Percentiles rank a stretch among this genome's conserved stretches.
Evolutionary conservation across 331 rosid genomes (phyloP).

Genomic region (Phaseolus coccineus): DNA sequence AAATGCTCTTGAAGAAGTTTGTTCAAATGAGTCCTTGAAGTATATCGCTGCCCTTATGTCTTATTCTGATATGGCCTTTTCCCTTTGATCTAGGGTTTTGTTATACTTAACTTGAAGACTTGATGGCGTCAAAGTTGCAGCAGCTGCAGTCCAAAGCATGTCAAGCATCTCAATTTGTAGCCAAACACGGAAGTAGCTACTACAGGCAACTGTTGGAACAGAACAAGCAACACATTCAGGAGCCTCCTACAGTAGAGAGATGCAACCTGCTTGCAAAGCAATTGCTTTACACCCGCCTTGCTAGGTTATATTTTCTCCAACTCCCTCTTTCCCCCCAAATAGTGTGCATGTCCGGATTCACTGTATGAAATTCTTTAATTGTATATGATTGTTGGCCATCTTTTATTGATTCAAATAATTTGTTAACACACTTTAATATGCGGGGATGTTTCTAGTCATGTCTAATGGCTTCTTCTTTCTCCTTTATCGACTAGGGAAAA

Average conservation of each 20-base stretch:
- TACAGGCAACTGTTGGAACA: constrained; percentile 88
- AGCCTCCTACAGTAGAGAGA: constrained; percentile 87
- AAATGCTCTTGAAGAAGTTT: background rate
- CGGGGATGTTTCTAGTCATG: background rate
- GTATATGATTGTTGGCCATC: background rate
- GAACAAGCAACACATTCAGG: constrained; percentile 93
- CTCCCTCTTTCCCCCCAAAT: background rate
- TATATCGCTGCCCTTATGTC: background rate
- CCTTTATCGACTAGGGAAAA: constrained; percentile 1
- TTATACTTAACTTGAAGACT: constrained; percentile 41
- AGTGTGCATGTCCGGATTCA: constrained; percentile 2
- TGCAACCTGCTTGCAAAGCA: constrained; percentile 79
- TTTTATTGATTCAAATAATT: background rate
- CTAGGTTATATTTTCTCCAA: constrained; percentile 66
- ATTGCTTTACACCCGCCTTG: constrained; percentile 92
- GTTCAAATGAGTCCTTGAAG: no score
- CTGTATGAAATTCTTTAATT: constrained; percentile 12
- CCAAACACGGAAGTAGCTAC: constrained; percentile 72
- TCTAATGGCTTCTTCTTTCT: constrained; percentile 9
- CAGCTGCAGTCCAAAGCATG: constrained; percentile 85
- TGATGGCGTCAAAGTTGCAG: constrained; percentile 82
- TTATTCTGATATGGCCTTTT: constrained; percentile 4
- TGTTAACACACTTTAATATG: background rate
- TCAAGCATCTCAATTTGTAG: constrained; percentile 75
- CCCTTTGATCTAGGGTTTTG: constrained; percentile 20